These are phyloP conservation scores for Colletotrichum costaricense DNA, from an alignment of 2,329 filamentous ascomycete genomes.

Conservation along the genomic window DNA sequence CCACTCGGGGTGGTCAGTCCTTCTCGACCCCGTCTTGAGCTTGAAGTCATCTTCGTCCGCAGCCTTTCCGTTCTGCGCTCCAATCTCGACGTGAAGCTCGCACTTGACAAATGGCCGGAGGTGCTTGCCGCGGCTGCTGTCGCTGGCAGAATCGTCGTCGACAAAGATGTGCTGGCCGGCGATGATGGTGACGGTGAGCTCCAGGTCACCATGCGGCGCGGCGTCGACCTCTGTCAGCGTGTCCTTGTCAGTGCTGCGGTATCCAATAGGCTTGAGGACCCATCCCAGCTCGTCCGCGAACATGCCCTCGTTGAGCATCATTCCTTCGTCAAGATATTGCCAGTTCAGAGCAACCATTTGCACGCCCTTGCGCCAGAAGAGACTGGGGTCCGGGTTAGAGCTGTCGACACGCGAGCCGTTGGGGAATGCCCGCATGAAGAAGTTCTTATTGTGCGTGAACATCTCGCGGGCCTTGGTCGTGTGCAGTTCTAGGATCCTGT, in stretches of 20 bases:
- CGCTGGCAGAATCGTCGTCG: conserved; percentile 51
- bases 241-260: conserved; percentile 64
- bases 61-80: conserved; percentile 48
- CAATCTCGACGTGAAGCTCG: conserved; percentile 82
- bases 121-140: conserved; percentile 44
- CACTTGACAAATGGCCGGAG: conserved; percentile 81
- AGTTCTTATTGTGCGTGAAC: conserved; percentile 87
- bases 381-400: conserved; percentile 93
- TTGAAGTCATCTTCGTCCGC: conserved; percentile 69
- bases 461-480: conserved; percentile 77
- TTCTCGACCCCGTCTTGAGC: conserved; percentile 64
- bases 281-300: conserved; percentile 88
- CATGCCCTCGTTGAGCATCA: conserved; percentile 98
- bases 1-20: conserved; percentile 74
- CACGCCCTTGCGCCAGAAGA: conserved; percentile 92
- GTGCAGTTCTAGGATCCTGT: conserved; percentile 71
- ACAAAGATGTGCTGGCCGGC: conserved; percentile 81
- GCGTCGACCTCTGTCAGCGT: conserved; percentile 56
- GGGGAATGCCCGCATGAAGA: conserved; percentile 93
- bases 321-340: conserved; percentile 93
- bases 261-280: conserved; percentile 85
- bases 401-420: conserved; percentile 82
- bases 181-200: conserved; percentile 78
- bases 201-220: conserved; percentile 64
- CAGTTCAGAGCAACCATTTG: conserved; percentile 99